Percentiles rank a stretch among this genome's conserved stretches.
These are phyloP conservation scores for Dryas alaskensis DNA, from an alignment of 306 rosid genomes.

Conservation along the genomic window DNA sequence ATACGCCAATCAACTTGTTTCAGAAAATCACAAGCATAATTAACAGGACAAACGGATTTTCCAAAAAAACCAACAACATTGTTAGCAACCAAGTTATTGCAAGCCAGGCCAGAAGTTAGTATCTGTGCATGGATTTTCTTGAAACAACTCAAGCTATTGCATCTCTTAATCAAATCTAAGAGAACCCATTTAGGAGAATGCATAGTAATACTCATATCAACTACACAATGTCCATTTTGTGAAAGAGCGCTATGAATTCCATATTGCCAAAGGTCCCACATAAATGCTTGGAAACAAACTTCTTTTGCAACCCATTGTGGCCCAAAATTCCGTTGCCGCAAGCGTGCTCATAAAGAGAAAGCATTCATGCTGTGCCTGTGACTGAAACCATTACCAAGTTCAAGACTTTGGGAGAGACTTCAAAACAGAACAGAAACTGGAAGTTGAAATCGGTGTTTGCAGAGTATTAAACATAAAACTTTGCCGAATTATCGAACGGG, in stretches of 20 bases:
- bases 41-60: conserved; percentile 33
- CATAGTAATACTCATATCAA: conserved; percentile 24
- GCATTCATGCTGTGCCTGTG: not conserved
- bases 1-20: conserved; percentile 58
- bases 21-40: conserved; percentile 60
- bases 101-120: conserved; percentile 49
- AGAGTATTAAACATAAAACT: not conserved
- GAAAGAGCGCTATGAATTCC: not conserved
- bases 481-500: not conserved
- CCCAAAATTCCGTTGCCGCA: not conserved
- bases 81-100: conserved; percentile 44
- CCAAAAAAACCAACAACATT: conserved; percentile 54
- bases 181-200: conserved; percentile 54
- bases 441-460: not conserved
- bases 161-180: conserved; percentile 41
- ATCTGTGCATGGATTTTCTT: conserved; percentile 60
- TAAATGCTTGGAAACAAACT: not conserved
- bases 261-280: not conserved
- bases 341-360: not conserved
- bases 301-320: not conserved
- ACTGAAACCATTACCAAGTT: not conserved
- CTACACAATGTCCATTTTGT: conserved; percentile 11
- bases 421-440: not conserved
- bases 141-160: conserved; percentile 50
- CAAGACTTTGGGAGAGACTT: not conserved